Conservation (phyloP, 2,329 filamentous ascomycete species). For the Colletotrichum tanaceti region DNA sequence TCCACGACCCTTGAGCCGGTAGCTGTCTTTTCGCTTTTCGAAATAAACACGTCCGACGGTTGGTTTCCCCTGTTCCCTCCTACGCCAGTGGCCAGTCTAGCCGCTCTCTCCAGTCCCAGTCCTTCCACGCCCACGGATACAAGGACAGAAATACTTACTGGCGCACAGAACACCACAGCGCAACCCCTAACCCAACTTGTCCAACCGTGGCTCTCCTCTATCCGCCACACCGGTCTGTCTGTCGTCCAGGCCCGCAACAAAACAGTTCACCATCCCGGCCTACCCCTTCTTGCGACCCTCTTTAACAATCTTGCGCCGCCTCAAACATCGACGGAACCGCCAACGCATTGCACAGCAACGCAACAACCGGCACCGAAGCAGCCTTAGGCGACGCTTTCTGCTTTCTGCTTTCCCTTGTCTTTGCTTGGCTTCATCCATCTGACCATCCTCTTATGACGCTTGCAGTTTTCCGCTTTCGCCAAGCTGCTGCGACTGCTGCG, state of each 20-base stretch:
- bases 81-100: constrained; percentile 13
- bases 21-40: constrained; percentile 1
- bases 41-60: constrained; percentile 25
- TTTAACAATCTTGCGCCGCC: constrained; percentile 31
- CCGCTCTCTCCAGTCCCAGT: constrained; percentile 11
- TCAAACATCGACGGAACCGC: constrained; percentile 25
- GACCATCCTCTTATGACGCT: constrained; percentile 21
- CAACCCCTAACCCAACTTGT: constrained; percentile 5
- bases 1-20: background rate
- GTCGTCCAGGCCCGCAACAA: constrained; percentile 31
- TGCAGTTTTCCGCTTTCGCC: constrained; percentile 7
- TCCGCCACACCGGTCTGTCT: constrained; percentile 16
- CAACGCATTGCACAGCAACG: constrained; percentile 35
- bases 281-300: constrained; percentile 29
- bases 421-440: constrained; percentile 3
- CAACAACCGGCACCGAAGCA: constrained; percentile 19
- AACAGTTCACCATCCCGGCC: constrained; percentile 35
- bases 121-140: background rate
- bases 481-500: constrained; percentile 31
- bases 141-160: constrained; percentile 1
- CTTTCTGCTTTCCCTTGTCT: background rate
- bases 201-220: background rate
- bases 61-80: constrained; percentile 11
- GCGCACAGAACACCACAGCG: background rate
- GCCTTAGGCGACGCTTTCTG: constrained; percentile 19